These are phyloP conservation scores for Podospora pseudoanserina DNA, from an alignment of 495 filamentous ascomycete genomes.

Conservation along the genomic window DNA sequence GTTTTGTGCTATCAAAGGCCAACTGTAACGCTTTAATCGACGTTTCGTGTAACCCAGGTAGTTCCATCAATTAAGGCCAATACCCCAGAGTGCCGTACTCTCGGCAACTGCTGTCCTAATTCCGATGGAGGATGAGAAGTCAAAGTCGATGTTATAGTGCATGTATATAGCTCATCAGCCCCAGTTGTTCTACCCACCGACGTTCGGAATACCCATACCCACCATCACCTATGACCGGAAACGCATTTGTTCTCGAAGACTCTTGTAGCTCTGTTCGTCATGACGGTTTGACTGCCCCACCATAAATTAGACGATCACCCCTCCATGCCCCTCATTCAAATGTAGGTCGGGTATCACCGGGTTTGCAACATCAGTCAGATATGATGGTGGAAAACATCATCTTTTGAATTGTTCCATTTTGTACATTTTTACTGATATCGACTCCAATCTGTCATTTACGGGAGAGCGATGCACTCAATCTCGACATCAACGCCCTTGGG, in stretches of 20 bases:
- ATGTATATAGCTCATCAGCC: background rate
- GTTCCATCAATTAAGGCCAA: background rate
- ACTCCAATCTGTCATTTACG: slow-evolving; percentile 35
- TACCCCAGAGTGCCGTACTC: background rate
- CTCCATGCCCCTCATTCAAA: background rate
- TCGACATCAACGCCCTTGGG: slow-evolving; percentile 88
- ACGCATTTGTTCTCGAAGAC: background rate
- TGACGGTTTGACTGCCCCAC: slow-evolving; percentile 4
- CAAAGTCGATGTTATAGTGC: no score
- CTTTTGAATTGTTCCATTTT: slow-evolving; percentile 5
- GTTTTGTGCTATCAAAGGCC: no score
- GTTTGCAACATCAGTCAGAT: no score
- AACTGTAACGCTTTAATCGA: background rate
- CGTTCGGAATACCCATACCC: background rate
- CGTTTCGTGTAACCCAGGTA: background rate
- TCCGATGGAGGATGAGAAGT: background rate
- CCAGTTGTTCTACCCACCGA: background rate
- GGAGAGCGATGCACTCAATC: slow-evolving; percentile 86
- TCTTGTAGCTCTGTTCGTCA: background rate
- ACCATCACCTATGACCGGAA: background rate
- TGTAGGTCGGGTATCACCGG: background rate
- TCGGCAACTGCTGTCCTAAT: no score
- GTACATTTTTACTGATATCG: slow-evolving; percentile 7
- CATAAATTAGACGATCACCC: background rate
- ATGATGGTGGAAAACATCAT: background rate